A percentile compares a stretch with the other conserved stretches of the same genome.
Conservation (phyloP, 1,139 yeast species). For the Geotrichum macrosporum region DNA sequence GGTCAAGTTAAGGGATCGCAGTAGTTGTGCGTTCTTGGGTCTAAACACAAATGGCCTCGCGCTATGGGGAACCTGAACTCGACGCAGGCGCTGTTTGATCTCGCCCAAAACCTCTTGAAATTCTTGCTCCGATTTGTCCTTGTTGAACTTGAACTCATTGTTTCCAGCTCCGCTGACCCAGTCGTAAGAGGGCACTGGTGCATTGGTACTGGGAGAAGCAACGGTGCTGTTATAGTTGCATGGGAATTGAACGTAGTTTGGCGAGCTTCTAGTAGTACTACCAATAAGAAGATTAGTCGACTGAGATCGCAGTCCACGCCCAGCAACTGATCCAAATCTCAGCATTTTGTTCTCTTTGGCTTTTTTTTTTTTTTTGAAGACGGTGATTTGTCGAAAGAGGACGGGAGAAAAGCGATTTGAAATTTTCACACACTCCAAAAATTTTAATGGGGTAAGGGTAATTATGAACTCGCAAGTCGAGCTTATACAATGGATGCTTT, state of each 20-base stretch:
- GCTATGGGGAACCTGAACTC: slow-evolving; percentile 20
- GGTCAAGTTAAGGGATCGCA: slow-evolving; percentile 14
- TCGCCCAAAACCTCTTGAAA: slow-evolving; percentile 17
- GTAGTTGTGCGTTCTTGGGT: slow-evolving; percentile 18
- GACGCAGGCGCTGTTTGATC: slow-evolving; percentile 16
- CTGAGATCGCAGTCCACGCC: slow-evolving; percentile 14
- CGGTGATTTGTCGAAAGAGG: neutral
- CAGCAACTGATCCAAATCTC: slow-evolving; percentile 11
- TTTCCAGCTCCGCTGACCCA: slow-evolving; percentile 14
- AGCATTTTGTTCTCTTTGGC: neutral
- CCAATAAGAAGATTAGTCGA: slow-evolving; percentile 6
- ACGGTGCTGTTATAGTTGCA: slow-evolving; percentile 2
- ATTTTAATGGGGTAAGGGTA: neutral
- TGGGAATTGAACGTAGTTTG: slow-evolving; percentile 8
- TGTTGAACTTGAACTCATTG: slow-evolving; percentile 10
- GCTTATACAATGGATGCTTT: no score
- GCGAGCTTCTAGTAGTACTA: neutral
- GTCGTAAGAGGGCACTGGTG: slow-evolving; percentile 16
- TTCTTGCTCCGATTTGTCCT: slow-evolving; percentile 12
- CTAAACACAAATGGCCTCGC: slow-evolving; percentile 18
- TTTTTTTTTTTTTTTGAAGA: neutral
- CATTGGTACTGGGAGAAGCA: neutral
- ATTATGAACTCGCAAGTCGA: neutral
- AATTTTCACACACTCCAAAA: no score
- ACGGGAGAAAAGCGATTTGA: neutral